Conservation (phyloP, 2,329 filamentous ascomycete genomes). For the Pseudogymnoascus sp. region DNA sequence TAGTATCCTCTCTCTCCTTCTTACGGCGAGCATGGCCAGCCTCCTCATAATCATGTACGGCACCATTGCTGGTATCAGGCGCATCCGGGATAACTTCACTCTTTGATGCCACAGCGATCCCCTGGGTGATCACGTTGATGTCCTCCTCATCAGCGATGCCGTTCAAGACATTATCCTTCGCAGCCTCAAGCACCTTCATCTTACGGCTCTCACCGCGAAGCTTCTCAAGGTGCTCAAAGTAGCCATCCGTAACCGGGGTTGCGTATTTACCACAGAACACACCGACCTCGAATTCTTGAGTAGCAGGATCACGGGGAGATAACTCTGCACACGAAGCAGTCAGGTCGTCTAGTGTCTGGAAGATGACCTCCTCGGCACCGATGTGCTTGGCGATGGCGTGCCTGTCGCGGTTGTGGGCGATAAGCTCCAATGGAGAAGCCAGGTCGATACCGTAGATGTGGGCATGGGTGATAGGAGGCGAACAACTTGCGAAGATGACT, state of each 20-base stretch:
- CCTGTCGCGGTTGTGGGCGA: slow-evolving; percentile 60
- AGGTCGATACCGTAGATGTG: slow-evolving; percentile 83
- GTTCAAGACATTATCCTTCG: slow-evolving; percentile 57
- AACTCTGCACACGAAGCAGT: slow-evolving; percentile 70
- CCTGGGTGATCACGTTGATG: slow-evolving; percentile 56
- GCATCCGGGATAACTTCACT: slow-evolving; percentile 49
- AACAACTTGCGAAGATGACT: slow-evolving; percentile 77
- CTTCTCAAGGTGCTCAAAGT: slow-evolving; percentile 74
- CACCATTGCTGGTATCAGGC: slow-evolving; percentile 10
- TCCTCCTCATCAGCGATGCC: slow-evolving; percentile 55
- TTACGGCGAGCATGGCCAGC: slow-evolving; percentile 21
- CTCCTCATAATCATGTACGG: slow-evolving; percentile 15
- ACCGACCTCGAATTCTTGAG: slow-evolving; percentile 74
- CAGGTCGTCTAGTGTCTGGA: slow-evolving; percentile 72
- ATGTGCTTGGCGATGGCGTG: slow-evolving; percentile 60
- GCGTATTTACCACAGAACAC: slow-evolving; percentile 87
- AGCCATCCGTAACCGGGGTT: slow-evolving; percentile 70
- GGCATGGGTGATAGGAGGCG: slow-evolving; percentile 74
- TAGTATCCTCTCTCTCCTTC: slow-evolving; percentile 21
- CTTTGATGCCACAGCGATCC: slow-evolving; percentile 46
- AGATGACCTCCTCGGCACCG: slow-evolving; percentile 70
- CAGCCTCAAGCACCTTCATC: slow-evolving; percentile 58
- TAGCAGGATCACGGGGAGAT: slow-evolving; percentile 49
- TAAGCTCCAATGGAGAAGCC: slow-evolving; percentile 63
- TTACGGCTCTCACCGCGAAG: slow-evolving; percentile 65